Evolutionary conservation across 2,329 filamentous ascomycete species (phyloP).

Genomic region (Pseudocercospora eumusae): DNA sequence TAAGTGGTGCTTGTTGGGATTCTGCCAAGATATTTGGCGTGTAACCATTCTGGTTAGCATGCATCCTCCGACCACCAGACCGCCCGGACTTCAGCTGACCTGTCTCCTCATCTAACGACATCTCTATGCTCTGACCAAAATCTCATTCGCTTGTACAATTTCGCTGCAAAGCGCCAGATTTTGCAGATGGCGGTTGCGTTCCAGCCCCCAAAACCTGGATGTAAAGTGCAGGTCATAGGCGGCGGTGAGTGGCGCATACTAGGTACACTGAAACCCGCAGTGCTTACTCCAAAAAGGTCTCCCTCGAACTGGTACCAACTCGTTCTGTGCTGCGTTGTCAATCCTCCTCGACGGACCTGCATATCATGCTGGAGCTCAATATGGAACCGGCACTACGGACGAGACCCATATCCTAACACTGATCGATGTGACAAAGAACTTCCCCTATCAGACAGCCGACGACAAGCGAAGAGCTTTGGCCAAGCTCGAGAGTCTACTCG

Average conservation of each 20-base stretch:
- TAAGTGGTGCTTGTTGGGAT: too few relatives aligned
- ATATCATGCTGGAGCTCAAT: slow-evolving; percentile 21
- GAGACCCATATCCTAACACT: slow-evolving; percentile 16
- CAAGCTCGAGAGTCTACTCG: slow-evolving; percentile 30
- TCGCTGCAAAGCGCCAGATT: too few relatives aligned
- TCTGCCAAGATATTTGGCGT: too few relatives aligned
- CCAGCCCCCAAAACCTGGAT: slow-evolving; percentile 6
- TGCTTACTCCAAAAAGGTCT: slow-evolving; percentile 6
- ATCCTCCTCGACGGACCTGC: slow-evolving; percentile 23
- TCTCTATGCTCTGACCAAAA: too few relatives aligned
- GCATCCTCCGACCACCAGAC: too few relatives aligned
- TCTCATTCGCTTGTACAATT: too few relatives aligned
- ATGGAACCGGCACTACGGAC: slow-evolving; percentile 10
- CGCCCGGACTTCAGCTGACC: too few relatives aligned
- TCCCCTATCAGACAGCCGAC: slow-evolving; percentile 10
- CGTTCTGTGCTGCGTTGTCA: slow-evolving; percentile 16
- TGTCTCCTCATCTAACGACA: too few relatives aligned
- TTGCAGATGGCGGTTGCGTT: neutral
- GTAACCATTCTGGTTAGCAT: too few relatives aligned
- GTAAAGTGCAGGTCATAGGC: slow-evolving; percentile 15
- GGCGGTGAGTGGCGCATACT: neutral
- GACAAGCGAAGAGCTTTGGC: neutral
- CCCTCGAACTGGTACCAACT: slow-evolving; percentile 22
- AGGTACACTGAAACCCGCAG: too few relatives aligned
- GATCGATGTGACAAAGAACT: slow-evolving; percentile 10